Evolutionary conservation across 192 early-diverging fungal genomes (phyloP), one percentile per base, ranked within the genome.

Genomic region (Podila epicladia): DNA sequence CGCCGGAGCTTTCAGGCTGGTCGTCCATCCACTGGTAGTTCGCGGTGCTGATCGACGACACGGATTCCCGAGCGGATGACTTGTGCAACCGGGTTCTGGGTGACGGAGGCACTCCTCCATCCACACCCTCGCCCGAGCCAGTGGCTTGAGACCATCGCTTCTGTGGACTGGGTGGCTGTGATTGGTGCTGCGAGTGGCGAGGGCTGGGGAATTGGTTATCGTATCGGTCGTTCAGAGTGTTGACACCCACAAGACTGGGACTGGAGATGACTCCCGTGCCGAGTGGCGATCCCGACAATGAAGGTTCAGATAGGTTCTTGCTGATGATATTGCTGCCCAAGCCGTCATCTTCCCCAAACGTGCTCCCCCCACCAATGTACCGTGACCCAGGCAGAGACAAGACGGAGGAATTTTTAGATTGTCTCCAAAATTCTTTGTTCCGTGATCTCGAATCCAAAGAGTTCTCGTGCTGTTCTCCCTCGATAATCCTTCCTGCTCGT

Each of bases 11-110:
- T 2, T 64, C 61, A 17, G 58, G 17, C 20, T 58, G 76, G 2
- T 64, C 76, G 0, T 79, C 70, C 76, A 79, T 79, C 76, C 76
- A 79, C 38, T 72, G 76, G 33, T 72, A 79, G 48, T 79, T 79
- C 22, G 76, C 70, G 1, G 76, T 72, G 50, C 49, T 69, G 58
- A 79, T 32, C 22, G 76, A 72, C 15, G 60, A 49, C n/a, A 69
- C 31, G 53, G 76, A 79, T 11, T 67, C 76, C 9, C 76, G 69
- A 1, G 69, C 70, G 3, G 76, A 79, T 3, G 64, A 58, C 4
- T 51, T 22, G 29, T 20, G 49, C 6, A 13, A 28, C 45, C 5
- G 19, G 45, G 33, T 4, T 22, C 45, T 57, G 49, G 38, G 37
- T 26, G 38, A 64, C 22, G n/a, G 9, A 24, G 62, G 62, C 6